Evolutionary conservation across 257 asterid species (phyloP).

Genomic region (Echites panduratus): DNA sequence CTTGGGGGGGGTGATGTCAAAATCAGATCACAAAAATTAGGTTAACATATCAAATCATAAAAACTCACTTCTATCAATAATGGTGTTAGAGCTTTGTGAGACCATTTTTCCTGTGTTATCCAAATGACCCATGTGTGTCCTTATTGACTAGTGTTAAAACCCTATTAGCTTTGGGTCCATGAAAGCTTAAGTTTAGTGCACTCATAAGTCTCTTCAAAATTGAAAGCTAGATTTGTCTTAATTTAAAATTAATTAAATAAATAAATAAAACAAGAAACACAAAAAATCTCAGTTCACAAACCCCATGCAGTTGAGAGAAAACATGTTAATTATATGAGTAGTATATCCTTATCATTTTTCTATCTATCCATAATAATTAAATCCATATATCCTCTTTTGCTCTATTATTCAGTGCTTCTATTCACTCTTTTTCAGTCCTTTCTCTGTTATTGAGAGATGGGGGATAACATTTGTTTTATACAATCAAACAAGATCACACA

Average conservation of each 20-base stretch:
- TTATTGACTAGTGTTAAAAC: slow-evolving; percentile 19
- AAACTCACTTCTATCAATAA: slow-evolving; percentile 15
- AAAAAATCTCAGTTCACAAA: slow-evolving; percentile 33
- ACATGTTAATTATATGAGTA: not conserved
- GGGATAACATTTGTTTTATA: slow-evolving; percentile 16
- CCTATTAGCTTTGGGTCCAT: slow-evolving; percentile 40
- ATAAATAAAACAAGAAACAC: no score
- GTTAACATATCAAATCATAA: slow-evolving; percentile 15
- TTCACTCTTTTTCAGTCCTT: slow-evolving; percentile 16
- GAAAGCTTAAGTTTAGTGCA: slow-evolving; percentile 25
- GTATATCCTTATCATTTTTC: slow-evolving; percentile 21
- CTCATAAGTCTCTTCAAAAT: slow-evolving; percentile 34
- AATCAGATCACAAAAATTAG: not conserved
- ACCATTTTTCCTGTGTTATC: slow-evolving; percentile 24
- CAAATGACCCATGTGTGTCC: slow-evolving; percentile 15
- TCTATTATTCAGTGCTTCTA: slow-evolving; percentile 17
- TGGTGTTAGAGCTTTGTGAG: slow-evolving; percentile 25
- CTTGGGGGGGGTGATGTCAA: not conserved
- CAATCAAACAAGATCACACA: slow-evolving; percentile 4
- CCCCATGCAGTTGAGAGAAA: slow-evolving; percentile 19
- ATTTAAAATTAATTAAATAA: no score
- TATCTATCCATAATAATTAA: slow-evolving; percentile 5
- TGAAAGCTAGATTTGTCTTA: not conserved
- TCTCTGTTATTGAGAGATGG: slow-evolving; percentile 17
- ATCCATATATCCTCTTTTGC: not conserved